Base-by-base conservation (phyloP, 2,329 filamentous ascomycete genomes). In the Aspergillus tamarii region DNA sequence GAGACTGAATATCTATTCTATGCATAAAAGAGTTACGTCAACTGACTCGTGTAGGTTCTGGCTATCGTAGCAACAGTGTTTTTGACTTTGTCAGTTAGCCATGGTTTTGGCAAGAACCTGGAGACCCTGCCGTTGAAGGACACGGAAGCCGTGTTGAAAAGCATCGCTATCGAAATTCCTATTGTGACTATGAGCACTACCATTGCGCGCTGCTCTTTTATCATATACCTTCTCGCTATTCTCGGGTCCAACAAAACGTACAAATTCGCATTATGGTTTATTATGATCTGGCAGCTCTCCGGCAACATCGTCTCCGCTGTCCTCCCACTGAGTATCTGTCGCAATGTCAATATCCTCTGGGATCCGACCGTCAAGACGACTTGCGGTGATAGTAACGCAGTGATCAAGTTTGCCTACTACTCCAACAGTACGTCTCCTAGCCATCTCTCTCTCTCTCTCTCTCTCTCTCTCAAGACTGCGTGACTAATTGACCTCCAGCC, bases 111-210 rank as follows among this genome's bases (percentile, higher is more conserved):
- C 19, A 63, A 62, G 14, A 54, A 73, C 45, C 63, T 75, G 9
- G 32, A 28, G 5, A 60, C 46, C 1, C 52, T 73, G 16, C 21
- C 60, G 4, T 9, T 32, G 6, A 4, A 62, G 2, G 64, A 73
- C 26, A 60, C 57, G 23, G 21, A 63, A 46, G 32, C 66, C 4
- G 70, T 75, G 10, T 57, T 75, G 60, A 74, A 73, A 50, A 66
- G 69, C 30, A 72, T 72, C 56, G 67, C 72, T 10, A 70, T 75
- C 36, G 68, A 74, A 45, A 61, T 74, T 5, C 70, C 72, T 0
- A 57, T 74, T n/a, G 66, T 74, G 26, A 75, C 73, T 8, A 63
- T 74, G 39, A 74, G 73, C 58, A 74, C 73, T 9, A 70, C 71
- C 1, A 65, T 72, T 36, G 73, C 73, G n/a, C 73, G 73, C 14